phyloP scores from a whole-genome alignment of 768 basidiomycete species.

The Butyriboletus loyo region DNA sequence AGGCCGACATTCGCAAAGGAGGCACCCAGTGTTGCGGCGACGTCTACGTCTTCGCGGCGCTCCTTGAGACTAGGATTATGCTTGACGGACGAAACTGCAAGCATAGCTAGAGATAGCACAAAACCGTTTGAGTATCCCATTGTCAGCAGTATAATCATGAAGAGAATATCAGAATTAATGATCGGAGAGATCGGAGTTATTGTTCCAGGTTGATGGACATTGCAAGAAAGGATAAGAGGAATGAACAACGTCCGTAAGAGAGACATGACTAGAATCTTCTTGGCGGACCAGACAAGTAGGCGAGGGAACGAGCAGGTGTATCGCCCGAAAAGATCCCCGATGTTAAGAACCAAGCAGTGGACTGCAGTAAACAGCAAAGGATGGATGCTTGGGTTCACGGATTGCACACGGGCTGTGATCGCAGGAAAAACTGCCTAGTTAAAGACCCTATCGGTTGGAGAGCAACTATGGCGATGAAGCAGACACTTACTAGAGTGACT shows the following conservation, averaged over 20 bases:
- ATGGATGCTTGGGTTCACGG: background rate
- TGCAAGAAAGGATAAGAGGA: background rate
- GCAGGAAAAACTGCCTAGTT: background rate
- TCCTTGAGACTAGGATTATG: slow-evolving; percentile 74
- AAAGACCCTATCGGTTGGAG: background rate
- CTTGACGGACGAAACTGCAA: slow-evolving; percentile 75
- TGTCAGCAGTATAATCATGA: slow-evolving; percentile 63
- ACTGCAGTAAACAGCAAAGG: background rate
- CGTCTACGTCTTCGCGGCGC: slow-evolving; percentile 73
- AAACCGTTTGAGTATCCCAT: slow-evolving; percentile 65
- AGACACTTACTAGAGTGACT: background rate
- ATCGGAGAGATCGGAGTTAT: slow-evolving; percentile 30
- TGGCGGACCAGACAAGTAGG: background rate
- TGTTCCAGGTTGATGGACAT: background rate
- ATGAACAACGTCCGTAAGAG: background rate
- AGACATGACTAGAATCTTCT: background rate
- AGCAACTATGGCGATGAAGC: no score
- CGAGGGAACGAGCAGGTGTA: background rate
- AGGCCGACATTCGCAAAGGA: slow-evolving; percentile 80
- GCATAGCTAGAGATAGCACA: slow-evolving; percentile 57
- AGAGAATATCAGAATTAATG: slow-evolving; percentile 73
- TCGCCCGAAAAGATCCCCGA: background rate
- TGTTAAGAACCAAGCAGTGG: background rate
- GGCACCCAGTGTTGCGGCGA: slow-evolving; percentile 76
- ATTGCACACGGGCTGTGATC: background rate